A percentile compares a stretch with the other conserved stretches of the same genome.
Evolutionary conservation across 345 rosid species (phyloP).

Genomic region (Gossypium bickii): DNA sequence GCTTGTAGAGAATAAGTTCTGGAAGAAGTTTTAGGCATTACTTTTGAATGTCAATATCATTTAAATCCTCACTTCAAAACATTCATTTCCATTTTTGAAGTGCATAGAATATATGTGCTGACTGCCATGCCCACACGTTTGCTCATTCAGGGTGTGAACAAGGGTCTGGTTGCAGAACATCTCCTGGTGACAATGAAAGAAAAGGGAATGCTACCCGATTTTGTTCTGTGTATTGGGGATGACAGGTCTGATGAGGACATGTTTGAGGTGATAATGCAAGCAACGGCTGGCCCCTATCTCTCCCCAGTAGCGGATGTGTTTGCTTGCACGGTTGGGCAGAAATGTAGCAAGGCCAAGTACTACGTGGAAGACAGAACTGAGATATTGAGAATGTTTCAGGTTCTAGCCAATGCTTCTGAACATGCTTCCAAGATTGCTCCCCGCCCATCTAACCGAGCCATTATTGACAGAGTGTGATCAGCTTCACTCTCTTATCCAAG

Average conservation of each 20-base stretch:
- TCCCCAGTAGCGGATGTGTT: conserved; percentile 88
- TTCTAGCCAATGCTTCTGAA: conserved; percentile 46
- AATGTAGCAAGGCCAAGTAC: conserved; percentile 92
- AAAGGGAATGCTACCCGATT: conserved; percentile 67
- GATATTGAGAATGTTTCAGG: conserved; percentile 72
- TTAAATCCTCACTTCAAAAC: neutral
- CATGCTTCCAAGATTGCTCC: conserved; percentile 22
- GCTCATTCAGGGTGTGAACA: conserved; percentile 68
- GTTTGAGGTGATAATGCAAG: conserved; percentile 80
- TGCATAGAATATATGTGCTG: neutral
- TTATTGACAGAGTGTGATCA: conserved; percentile 10
- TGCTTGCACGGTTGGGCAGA: conserved; percentile 89
- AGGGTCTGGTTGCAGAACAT: conserved; percentile 73
- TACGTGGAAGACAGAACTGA: conserved; percentile 78
- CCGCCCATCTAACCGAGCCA: neutral
- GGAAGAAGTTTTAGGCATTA: neutral
- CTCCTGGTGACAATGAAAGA: conserved; percentile 57
- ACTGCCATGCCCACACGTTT: neutral
- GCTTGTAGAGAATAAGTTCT: neutral
- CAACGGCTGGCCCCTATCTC: conserved; percentile 48
- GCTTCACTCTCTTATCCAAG: neutral
- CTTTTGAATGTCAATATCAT: neutral
- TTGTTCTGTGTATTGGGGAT: conserved; percentile 89
- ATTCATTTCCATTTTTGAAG: neutral
- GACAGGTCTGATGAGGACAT: conserved; percentile 94